These are phyloP conservation scores for Cornus florida DNA, from an alignment of 148 eudicot species.

Conservation along the genomic window DNA sequence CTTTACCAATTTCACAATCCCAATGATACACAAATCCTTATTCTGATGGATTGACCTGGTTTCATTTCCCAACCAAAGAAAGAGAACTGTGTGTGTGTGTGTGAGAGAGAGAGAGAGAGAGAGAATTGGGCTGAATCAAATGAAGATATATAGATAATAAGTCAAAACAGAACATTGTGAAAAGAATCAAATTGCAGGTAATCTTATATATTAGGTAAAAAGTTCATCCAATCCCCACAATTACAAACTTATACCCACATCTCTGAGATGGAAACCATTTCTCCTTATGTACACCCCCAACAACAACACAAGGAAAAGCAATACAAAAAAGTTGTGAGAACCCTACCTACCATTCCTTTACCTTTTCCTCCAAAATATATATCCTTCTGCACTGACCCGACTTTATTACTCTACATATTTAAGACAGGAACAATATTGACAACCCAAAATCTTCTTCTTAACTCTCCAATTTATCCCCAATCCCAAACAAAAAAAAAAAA, in stretches of 20 bases:
- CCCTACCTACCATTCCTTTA: slow-evolving; percentile 20
- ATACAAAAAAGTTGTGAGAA: slow-evolving; percentile 9
- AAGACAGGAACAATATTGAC: slow-evolving; percentile 21
- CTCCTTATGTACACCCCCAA: slow-evolving; percentile 47
- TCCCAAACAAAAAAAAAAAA: slow-evolving; percentile 15
- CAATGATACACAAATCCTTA: too few relatives aligned
- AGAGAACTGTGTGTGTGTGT: neutral
- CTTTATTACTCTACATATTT: slow-evolving; percentile 32
- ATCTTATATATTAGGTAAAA: slow-evolving; percentile 4
- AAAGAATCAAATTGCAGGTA: slow-evolving; percentile 16
- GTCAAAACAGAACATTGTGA: neutral
- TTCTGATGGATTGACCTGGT: too few relatives aligned
- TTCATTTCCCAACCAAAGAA: too few relatives aligned
- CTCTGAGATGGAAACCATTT: slow-evolving; percentile 15
- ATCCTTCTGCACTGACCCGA: neutral
- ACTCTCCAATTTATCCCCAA: slow-evolving; percentile 12
- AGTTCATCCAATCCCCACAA: slow-evolving; percentile 21
- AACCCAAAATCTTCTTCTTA: slow-evolving; percentile 10
- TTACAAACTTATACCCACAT: slow-evolving; percentile 15
- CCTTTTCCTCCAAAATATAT: neutral
- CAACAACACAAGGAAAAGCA: slow-evolving; percentile 23
- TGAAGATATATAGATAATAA: neutral
- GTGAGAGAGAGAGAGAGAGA: neutral
- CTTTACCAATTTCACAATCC: too few relatives aligned
- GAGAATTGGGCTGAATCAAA: neutral